These are phyloP conservation scores for Hymenoscyphus scutula DNA, from an alignment of 2,329 filamentous ascomycete genomes.

Conservation along the genomic window DNA sequence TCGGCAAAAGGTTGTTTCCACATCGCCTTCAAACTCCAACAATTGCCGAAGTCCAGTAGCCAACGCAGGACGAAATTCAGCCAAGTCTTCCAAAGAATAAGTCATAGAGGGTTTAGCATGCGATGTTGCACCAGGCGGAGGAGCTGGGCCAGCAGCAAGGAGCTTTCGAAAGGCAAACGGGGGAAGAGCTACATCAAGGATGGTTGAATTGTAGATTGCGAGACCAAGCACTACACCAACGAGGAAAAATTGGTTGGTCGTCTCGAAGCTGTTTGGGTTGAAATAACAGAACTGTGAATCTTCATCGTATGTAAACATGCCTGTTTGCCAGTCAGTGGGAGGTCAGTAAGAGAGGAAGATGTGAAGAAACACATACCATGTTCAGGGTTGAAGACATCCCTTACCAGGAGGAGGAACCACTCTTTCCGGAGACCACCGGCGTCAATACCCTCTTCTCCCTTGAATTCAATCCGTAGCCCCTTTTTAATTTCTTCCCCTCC, in stretches of 20 bases:
- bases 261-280: conserved; percentile 85
- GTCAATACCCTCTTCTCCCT: conserved; percentile 87
- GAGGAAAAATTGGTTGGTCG: conserved; percentile 86
- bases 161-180: conserved; percentile 89
- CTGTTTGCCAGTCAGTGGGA: conserved; percentile 42
- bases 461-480: conserved; percentile 78
- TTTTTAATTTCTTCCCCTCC: conserved; percentile 88
- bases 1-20: conserved; percentile 74
- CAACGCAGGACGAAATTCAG: conserved; percentile 74
- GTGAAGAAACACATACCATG: conserved; percentile 59
- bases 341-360: background rate
- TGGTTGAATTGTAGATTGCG: conserved; percentile 93
- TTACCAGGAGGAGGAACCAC: conserved; percentile 85
- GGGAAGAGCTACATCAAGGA: conserved; percentile 82
- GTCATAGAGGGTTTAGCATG: conserved; percentile 62
- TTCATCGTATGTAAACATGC: conserved; percentile 90
- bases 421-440: conserved; percentile 88
- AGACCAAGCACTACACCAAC: conserved; percentile 84
- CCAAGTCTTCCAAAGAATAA: conserved; percentile 77
- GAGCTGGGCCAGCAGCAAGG: conserved; percentile 69
- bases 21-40: conserved; percentile 80
- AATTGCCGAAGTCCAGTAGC: conserved; percentile 73
- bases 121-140: conserved; percentile 51
- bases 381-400: conserved; percentile 87
- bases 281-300: conserved; percentile 92